Conservation (phyloP, 2,329 filamentous ascomycete species). For the Cryphonectria japonica region DNA sequence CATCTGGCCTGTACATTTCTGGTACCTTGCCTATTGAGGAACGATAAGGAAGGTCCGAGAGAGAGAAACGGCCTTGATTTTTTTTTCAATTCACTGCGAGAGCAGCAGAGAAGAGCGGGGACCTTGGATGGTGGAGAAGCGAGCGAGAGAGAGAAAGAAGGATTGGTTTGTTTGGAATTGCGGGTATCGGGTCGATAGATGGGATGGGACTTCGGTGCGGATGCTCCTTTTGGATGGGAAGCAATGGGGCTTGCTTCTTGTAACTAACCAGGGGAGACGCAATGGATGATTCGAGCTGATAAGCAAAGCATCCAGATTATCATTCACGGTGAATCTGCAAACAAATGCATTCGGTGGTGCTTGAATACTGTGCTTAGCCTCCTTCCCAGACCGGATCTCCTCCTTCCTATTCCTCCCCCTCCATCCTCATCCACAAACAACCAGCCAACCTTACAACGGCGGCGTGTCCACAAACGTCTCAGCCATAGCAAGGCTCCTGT, state of each 20-base stretch:
- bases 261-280: too few species aligned
- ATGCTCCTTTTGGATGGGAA: not conserved
- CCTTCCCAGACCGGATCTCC: not conserved
- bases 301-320: not conserved
- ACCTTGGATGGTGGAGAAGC: too few species aligned
- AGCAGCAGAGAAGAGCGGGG: not conserved
- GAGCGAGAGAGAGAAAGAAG: not conserved
- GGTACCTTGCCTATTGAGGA: not conserved
- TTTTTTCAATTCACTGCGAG: not conserved
- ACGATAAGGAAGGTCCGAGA: not conserved
- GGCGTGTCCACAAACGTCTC: conserved; percentile 18
- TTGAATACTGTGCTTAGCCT: not conserved
- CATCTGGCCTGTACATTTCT: conserved; percentile 3
- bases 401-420: not conserved
- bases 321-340: not conserved
- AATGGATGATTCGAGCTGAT: not conserved
- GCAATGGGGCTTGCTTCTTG: not conserved
- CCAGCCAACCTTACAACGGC: conserved; percentile 1
- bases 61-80: not conserved
- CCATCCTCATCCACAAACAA: too few species aligned
- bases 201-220: not conserved
- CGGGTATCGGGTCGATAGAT: not conserved
- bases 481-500: not conserved
- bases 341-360: not conserved
- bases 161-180: not conserved